Conservation (phyloP, 2,329 filamentous ascomycete species). For the Aspergillus thermomutatus region DNA sequence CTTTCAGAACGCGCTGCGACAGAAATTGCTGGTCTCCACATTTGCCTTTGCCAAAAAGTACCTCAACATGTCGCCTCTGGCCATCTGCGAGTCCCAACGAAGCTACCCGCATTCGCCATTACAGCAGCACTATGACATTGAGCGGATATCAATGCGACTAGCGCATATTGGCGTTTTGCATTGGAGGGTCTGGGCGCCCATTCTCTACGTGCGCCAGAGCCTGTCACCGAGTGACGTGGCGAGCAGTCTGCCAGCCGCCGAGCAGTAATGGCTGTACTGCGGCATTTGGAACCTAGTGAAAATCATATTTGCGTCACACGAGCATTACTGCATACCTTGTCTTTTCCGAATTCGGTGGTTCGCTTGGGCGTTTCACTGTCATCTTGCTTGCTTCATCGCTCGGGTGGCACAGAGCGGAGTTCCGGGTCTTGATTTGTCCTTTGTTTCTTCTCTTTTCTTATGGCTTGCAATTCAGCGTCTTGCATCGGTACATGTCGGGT, state of each 20-base stretch:
- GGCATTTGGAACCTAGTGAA: background rate
- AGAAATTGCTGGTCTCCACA: constrained; percentile 32
- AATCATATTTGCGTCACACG: constrained; percentile 9
- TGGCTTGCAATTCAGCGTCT: constrained; percentile 19
- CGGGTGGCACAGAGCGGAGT: constrained; percentile 2
- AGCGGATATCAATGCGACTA: constrained; percentile 66
- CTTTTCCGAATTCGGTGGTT: background rate
- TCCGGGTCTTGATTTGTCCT: background rate
- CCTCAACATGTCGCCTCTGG: constrained; percentile 39
- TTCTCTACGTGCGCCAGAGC: constrained; percentile 59
- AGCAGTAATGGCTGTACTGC: background rate
- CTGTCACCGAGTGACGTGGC: constrained; percentile 17
- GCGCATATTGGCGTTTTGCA: constrained; percentile 82
- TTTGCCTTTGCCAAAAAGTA: constrained; percentile 34
- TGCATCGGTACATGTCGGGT: constrained; percentile 14
- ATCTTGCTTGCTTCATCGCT: background rate
- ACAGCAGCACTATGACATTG: constrained; percentile 32
- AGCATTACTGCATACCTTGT: background rate
- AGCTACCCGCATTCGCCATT: constrained; percentile 18
- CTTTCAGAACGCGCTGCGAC: constrained; percentile 32
- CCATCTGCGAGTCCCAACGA: constrained; percentile 44
- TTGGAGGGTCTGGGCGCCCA: constrained; percentile 81
- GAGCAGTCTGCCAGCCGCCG: background rate
- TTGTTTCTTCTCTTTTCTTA: background rate
- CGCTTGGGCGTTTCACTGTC: background rate